phyloP scores from a whole-genome alignment of 768 basidiomycete genomes.

The Tricholoma terreum region DNA sequence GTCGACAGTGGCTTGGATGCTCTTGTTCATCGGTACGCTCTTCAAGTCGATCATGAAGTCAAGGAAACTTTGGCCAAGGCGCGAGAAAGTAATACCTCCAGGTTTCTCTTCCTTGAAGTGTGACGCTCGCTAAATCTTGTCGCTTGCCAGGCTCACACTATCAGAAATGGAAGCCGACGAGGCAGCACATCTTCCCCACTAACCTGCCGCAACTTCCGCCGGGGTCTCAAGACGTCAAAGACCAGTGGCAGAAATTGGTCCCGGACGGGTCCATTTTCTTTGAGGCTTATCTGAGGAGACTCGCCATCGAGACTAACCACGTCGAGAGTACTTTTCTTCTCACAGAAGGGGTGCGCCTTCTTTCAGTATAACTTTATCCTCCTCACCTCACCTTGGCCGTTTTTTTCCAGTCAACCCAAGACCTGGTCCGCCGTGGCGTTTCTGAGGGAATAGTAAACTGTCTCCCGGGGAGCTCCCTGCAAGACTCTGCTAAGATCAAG shows the following conservation, averaged over 20 bases:
- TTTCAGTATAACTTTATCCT: neutral
- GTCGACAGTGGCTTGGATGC: slow-evolving; percentile 9
- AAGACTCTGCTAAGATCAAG: slow-evolving; percentile 21
- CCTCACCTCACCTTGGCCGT: neutral
- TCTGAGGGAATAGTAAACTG: slow-evolving; percentile 13
- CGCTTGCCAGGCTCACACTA: slow-evolving; percentile 11
- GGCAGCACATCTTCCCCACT: slow-evolving; percentile 20
- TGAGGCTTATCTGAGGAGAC: slow-evolving; percentile 17
- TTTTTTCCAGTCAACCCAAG: slow-evolving; percentile 18
- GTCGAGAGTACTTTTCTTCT: slow-evolving; percentile 23
- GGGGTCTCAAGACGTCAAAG: slow-evolving; percentile 17
- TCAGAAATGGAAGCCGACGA: slow-evolving; percentile 21
- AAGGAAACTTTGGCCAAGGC: slow-evolving; percentile 9
- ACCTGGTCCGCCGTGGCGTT: slow-evolving; percentile 20
- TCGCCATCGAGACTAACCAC: slow-evolving; percentile 28
- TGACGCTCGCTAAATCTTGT: neutral
- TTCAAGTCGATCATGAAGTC: slow-evolving; percentile 9
- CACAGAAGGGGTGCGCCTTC: slow-evolving; percentile 17
- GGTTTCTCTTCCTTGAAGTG: slow-evolving; percentile 1
- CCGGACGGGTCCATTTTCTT: slow-evolving; percentile 10
- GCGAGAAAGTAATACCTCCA: slow-evolving; percentile 9
- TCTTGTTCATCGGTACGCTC: slow-evolving; percentile 6
- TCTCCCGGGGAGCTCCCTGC: slow-evolving; percentile 17
- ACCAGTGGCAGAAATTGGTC: slow-evolving; percentile 18
- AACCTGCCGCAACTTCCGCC: slow-evolving; percentile 17